Evolutionary conservation across 768 basidiomycete species (phyloP), one percentile per base, ranked within the genome.

Genomic region (Serendipita sp.): DNA sequence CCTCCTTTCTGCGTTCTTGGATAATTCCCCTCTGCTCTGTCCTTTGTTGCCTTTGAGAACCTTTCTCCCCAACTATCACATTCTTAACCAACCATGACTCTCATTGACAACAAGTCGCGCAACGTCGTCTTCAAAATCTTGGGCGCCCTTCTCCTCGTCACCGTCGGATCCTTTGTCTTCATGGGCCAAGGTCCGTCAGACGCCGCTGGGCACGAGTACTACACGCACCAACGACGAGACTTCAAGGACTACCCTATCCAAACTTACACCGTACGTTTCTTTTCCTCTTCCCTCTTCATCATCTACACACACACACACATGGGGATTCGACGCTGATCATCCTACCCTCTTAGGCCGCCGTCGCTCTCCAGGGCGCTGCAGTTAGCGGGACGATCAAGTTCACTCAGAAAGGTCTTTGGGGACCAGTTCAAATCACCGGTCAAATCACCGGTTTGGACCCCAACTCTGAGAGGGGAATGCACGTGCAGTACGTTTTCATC

Each of bases 371-470:
- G 63, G 85, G 86, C 45, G 79, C 80, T 69, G 81, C 83, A 48
- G 85, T 86, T 62, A 73, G 75, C 45, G 89, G 90, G 45, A 82
- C 79, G 3, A 81, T 90, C 66, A 78, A 76, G 45, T 89, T 91
- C 73, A 76, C 78, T 34, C 89, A 91, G 72, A 70, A 71, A 52
- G 64, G 75, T 2, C 71, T 76, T 16, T 72, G 73, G 64, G 79
- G 78, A 2, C 79, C 83, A 30, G 85, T 88, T 58, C 81, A 75
- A 13, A 74, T 91, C 45, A 80, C 79, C 8, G 88, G 88, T 32
- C 77, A 80, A 63, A 76, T 92, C 67, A 77, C 74, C 65, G 80
- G 80, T 66, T 78, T 91, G 51, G 79, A 82, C 67, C 76, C 83
- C 3, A 78, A 78, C 58, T 77, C 84, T 3, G 71, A 77, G 66